Conservation (phyloP, 352 stramenopile genomes). For the Globisporangium heterothallicum region DNA sequence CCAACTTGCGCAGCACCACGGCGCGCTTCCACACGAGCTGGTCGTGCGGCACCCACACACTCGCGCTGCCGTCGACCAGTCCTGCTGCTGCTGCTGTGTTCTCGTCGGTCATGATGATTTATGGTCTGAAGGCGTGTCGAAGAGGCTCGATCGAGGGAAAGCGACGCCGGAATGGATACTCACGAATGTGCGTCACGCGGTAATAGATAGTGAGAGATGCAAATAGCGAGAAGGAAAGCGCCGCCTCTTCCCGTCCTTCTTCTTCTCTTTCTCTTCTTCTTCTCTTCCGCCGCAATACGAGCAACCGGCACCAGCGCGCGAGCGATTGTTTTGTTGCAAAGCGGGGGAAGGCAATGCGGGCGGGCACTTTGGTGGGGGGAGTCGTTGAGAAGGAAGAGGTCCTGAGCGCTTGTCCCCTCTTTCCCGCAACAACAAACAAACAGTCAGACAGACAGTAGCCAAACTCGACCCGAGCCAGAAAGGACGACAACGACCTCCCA, state of each 20-base stretch:
- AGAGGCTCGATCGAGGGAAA: background rate
- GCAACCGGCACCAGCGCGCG: too few relatives aligned
- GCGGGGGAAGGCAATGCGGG: too few relatives aligned
- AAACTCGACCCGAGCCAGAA: background rate
- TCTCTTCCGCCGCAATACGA: too few relatives aligned
- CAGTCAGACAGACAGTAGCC: background rate
- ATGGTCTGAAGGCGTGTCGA: too few relatives aligned
- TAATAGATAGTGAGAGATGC: too few relatives aligned
- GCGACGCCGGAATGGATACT: background rate
- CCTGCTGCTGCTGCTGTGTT: constrained; percentile 12
- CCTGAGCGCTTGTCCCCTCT: background rate
- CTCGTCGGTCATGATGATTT: constrained; percentile 25
- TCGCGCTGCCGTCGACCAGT: constrained; percentile 58
- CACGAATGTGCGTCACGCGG: background rate
- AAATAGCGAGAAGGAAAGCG: too few relatives aligned
- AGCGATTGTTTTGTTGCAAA: too few relatives aligned
- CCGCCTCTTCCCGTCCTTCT: too few relatives aligned
- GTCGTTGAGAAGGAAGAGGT: background rate
- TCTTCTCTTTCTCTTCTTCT: too few relatives aligned
- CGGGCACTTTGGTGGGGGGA: too few relatives aligned
- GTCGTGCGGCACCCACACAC: constrained; percentile 79
- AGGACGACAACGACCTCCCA: background rate
- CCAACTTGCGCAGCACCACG: constrained; percentile 50
- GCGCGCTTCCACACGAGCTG: constrained; percentile 76
- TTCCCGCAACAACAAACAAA: too few relatives aligned